Evolutionary conservation across 1,139 yeast species (phyloP).

Genomic region (Geotrichum histeridarum): DNA sequence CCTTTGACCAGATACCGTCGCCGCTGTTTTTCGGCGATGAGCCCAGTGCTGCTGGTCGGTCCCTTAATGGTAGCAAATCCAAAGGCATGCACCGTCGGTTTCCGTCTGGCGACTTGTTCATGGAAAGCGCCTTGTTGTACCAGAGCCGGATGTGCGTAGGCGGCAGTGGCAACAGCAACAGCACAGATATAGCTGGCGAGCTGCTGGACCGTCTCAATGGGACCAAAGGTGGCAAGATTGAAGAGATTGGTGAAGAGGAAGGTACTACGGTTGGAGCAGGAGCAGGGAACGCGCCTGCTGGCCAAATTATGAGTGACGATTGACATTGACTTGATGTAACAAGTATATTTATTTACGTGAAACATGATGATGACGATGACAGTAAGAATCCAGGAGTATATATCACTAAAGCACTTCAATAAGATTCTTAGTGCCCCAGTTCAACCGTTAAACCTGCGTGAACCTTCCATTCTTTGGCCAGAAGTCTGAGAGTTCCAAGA

Average conservation of each 20-base stretch:
- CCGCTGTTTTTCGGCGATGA: not conserved
- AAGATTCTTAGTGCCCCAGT: too few species aligned
- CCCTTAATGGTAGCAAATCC: not conserved
- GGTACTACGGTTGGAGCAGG: not conserved
- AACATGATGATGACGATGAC: too few species aligned
- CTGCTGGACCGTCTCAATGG: not conserved
- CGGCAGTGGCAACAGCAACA: not conserved
- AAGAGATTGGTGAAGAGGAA: not conserved
- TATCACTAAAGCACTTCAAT: too few species aligned
- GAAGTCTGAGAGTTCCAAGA: too few species aligned
- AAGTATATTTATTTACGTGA: too few species aligned
- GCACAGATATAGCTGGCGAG: constrained; percentile 2
- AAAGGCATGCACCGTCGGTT: not conserved
- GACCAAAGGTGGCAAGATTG: not conserved
- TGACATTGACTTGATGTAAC: too few species aligned
- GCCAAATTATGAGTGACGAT: too few species aligned
- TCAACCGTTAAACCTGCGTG: too few species aligned
- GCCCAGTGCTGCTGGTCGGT: not conserved
- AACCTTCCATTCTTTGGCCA: too few species aligned
- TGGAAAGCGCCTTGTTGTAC: constrained; percentile 8
- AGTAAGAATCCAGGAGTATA: too few species aligned
- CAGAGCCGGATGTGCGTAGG: constrained; percentile 5
- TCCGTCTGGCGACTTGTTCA: constrained; percentile 6
- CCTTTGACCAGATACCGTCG: not conserved
- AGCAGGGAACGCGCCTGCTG: too few species aligned